These are phyloP conservation scores for Cajanus cajan DNA, from an alignment of 306 rosid species.

Conservation along the genomic window DNA sequence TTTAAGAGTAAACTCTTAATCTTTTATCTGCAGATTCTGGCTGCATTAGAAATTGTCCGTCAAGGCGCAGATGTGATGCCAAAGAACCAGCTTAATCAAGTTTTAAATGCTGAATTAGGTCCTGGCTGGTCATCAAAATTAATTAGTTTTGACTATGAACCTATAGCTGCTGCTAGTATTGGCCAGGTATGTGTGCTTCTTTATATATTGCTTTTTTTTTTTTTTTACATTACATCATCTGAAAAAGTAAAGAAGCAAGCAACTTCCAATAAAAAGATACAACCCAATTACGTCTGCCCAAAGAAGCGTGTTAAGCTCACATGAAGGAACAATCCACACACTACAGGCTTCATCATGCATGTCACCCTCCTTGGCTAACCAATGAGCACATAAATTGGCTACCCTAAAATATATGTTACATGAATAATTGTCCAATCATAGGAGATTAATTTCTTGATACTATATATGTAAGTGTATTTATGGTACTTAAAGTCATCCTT, in stretches of 20 bases:
- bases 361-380: background rate
- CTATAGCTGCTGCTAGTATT: constrained; percentile 94
- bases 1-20: constrained; percentile 1
- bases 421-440: background rate
- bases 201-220: background rate
- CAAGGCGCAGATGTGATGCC: constrained; percentile 99
- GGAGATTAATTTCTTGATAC: background rate
- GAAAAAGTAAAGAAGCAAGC: background rate
- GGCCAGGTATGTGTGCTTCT: constrained; percentile 70
- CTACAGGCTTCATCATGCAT: background rate
- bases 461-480: background rate
- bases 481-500: background rate
- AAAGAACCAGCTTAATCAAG: constrained; percentile 81
- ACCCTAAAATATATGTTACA: background rate
- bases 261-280: background rate
- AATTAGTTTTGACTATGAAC: constrained; percentile 83
- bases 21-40: constrained; percentile 64
- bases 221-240: background rate
- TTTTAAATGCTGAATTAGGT: constrained; percentile 80
- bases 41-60: constrained; percentile 92
- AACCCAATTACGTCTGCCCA: background rate
- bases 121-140: constrained; percentile 76
- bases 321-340: background rate
- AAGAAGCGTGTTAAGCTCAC: background rate
- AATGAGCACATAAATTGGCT: background rate